phyloP scores from a whole-genome alignment of 768 basidiomycete genomes.

The Leccinum arenicola region DNA sequence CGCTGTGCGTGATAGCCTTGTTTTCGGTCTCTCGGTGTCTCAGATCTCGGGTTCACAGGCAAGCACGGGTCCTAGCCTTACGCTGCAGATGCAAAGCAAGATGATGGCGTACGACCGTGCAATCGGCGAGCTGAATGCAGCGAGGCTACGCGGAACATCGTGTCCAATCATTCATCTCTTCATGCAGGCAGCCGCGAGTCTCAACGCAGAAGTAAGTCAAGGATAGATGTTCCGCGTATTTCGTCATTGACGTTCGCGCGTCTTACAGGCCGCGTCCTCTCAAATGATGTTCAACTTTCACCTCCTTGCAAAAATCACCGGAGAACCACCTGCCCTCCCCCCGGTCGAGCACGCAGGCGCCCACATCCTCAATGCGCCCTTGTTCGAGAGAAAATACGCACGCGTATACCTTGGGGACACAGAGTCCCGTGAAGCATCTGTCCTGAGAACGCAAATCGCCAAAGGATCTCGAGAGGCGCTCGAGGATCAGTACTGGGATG shows the following conservation, averaged over 20 bases:
- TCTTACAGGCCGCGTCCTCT: constrained; percentile 43
- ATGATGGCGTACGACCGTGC: constrained; percentile 96
- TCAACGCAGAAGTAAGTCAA: constrained; percentile 50
- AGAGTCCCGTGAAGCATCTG: constrained; percentile 62
- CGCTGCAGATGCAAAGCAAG: constrained; percentile 82
- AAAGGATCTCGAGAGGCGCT: constrained; percentile 77
- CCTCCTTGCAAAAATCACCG: constrained; percentile 72
- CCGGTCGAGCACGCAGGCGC: constrained; percentile 78
- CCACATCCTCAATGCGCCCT: constrained; percentile 76
- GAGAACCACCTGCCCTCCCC: constrained; percentile 72
- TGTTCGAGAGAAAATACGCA: constrained; percentile 82
- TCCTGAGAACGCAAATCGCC: constrained; percentile 71
- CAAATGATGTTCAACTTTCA: constrained; percentile 73
- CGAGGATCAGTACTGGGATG: constrained; percentile 86
- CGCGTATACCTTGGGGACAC: constrained; percentile 66
- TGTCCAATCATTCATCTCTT: constrained; percentile 76
- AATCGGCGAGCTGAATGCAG: constrained; percentile 71
- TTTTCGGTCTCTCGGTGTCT: background rate
- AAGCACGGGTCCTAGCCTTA: constrained; percentile 52
- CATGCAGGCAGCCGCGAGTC: constrained; percentile 60
- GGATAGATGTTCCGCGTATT: background rate
- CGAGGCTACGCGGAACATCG: constrained; percentile 67
- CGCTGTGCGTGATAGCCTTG: constrained; percentile 38
- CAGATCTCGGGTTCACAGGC: constrained; percentile 27
- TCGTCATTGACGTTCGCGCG: constrained; percentile 4